Evolutionary conservation across 2,329 filamentous ascomycete species (phyloP), one percentile per base, ranked within the genome.

Genomic region (Trichophyton equinum): DNA sequence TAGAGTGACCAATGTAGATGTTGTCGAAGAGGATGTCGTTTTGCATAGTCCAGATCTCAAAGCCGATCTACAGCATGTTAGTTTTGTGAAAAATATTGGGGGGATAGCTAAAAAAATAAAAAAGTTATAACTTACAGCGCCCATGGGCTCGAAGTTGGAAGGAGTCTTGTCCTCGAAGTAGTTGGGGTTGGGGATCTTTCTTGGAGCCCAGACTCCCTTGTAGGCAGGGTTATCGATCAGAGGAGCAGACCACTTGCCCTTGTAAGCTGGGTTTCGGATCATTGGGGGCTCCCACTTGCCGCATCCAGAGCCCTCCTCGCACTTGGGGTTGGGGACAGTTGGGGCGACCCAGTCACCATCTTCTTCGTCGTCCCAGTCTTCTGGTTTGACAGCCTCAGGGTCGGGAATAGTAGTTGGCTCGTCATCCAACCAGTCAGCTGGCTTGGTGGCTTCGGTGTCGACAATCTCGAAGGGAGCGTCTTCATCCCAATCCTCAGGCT

Each of bases 31-130:
- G 87, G 69, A 99, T 97, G 73, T 96, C 88, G 75, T 86, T 95
- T 79, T 96, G 92, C 94, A 99, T 99, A 71, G 94, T 97, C 94
- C 94, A 99, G 79, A 99, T 92, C 78, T 99, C 94, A 72, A 97
- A 97, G 70, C 94, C 94, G 78, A 97, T 91, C 88, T 91, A 71
- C 20, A 11, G 20, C 7, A 42, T 57, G 63, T 68, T 62, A 64
- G 40, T 58, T 30, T 68, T 61, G 18, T 38, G 18, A 15, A 36
- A 25, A 25, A 56, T 2, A 44, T 27, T 13, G 47, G 6, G 36
- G 42, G 30, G 44, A 38, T 15, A 4, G 7, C 27, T 53, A 27
- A 22, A 44, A 20, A 30, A 11, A 7, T 18, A 27, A 22, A 44
- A 20, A 30, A 11, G 9, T 18, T 30, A 13, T 38, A 61, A 88